These are phyloP conservation scores for Pinus tabuliformis DNA, from an alignment of 75 land plant species.

Conservation along the genomic window DNA sequence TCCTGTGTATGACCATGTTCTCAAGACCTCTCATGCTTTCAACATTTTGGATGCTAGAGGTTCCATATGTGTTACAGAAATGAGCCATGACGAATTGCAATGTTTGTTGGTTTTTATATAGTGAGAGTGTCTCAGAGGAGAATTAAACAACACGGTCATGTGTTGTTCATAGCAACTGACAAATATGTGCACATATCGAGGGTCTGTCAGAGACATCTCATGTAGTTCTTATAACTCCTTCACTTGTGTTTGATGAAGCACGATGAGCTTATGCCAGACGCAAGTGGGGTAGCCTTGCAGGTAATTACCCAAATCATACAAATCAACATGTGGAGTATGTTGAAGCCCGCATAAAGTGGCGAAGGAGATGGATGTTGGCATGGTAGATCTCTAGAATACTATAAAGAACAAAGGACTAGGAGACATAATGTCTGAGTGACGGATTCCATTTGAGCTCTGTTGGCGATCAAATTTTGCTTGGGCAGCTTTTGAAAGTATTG, in stretches of 20 bases:
- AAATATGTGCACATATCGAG: background rate
- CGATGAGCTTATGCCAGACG: constrained; percentile 20
- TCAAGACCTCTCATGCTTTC: constrained; percentile 95
- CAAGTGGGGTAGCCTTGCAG: too few species aligned
- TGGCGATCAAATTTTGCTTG: constrained; percentile 33
- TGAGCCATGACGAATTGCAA: too few species aligned
- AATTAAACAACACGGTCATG: too few species aligned
- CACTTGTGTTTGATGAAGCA: constrained; percentile 40
- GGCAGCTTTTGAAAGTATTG: constrained; percentile 36
- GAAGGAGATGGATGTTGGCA: background rate
- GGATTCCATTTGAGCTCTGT: constrained; percentile 42
- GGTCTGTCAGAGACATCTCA: constrained; percentile 41
- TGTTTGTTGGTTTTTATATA: too few species aligned
- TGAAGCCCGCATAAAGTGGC: too few species aligned
- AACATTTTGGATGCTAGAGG: constrained; percentile 93
- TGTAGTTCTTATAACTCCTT: constrained; percentile 45
- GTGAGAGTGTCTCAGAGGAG: too few species aligned
- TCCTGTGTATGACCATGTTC: constrained; percentile 96
- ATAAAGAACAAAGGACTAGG: too few species aligned
- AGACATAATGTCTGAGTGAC: constrained; percentile 16
- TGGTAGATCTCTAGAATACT: too few species aligned
- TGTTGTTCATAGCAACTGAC: too few species aligned
- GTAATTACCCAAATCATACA: too few species aligned
- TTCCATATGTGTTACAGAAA: constrained; percentile 91
- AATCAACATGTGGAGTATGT: too few species aligned